Evolutionary conservation across 495 filamentous ascomycete genomes (phyloP).

Genomic region (Tuber calosporum): DNA sequence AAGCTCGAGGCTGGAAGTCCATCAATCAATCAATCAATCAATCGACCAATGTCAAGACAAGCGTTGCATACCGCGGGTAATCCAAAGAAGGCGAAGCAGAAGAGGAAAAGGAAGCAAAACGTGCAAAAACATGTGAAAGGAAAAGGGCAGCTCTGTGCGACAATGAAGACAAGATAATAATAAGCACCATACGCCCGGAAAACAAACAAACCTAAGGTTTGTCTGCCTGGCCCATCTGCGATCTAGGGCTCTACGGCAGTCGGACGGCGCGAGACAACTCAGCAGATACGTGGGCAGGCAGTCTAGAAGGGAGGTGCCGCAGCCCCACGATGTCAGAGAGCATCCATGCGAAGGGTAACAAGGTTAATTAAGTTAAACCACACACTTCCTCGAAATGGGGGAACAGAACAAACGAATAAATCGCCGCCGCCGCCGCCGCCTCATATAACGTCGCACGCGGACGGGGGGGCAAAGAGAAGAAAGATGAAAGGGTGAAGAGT

Average conservation of each 20-base stretch:
- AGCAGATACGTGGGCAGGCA: not conserved
- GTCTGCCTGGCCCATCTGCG: not conserved
- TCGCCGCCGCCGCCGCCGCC: not conserved
- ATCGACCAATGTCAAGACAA: not conserved
- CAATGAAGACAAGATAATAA: not conserved
- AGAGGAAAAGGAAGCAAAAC: not conserved
- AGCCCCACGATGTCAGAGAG: not conserved
- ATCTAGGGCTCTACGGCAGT: not conserved
- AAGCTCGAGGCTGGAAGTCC: not conserved
- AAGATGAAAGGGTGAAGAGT: not conserved
- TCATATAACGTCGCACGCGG: not conserved
- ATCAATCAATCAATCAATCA: not conserved
- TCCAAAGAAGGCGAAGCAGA: not conserved
- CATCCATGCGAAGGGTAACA: not conserved
- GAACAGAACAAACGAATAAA: not conserved
- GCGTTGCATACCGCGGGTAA: not conserved
- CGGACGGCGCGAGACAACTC: not conserved
- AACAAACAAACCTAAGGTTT: not conserved
- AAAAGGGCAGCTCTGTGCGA: not conserved
- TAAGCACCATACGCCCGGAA: not conserved
- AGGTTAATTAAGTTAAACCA: not conserved
- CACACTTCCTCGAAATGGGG: not conserved
- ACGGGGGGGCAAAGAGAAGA: not conserved
- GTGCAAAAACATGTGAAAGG: not conserved
- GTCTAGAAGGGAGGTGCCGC: not conserved